Evolutionary conservation across 768 basidiomycete genomes (phyloP).

Genomic region (Coprinopsis cinerea): DNA sequence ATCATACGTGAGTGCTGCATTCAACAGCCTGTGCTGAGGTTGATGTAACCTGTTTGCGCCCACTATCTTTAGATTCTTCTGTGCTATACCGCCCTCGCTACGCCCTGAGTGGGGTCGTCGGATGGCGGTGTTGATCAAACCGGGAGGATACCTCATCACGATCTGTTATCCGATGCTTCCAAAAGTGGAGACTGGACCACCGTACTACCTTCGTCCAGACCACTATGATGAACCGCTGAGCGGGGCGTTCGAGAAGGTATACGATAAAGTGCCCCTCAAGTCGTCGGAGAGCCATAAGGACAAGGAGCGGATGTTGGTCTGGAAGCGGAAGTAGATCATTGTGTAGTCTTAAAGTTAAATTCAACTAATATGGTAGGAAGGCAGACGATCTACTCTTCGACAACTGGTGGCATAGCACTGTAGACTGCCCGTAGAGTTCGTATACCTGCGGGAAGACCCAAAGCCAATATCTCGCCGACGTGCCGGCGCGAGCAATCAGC

Average conservation of each 20-base stretch:
- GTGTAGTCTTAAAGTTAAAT: no score
- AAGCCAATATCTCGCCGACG: no score
- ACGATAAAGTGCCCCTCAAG: conserved; percentile 44
- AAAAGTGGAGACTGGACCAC: conserved; percentile 45
- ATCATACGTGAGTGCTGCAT: conserved; percentile 47
- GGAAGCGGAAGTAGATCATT: conserved; percentile 30
- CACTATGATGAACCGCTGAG: conserved; percentile 49
- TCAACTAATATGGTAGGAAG: no score
- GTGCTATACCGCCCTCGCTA: conserved; percentile 54
- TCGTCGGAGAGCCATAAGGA: conserved; percentile 36
- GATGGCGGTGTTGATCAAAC: conserved; percentile 49
- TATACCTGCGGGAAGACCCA: no score
- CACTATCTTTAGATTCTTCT: conserved; percentile 50
- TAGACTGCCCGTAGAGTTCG: no score
- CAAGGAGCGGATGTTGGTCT: conserved; percentile 49
- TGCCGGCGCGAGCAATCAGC: no score
- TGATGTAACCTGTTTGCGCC: background rate
- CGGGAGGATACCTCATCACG: conserved; percentile 59
- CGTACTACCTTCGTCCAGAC: conserved; percentile 53
- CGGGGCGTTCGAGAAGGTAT: conserved; percentile 44
- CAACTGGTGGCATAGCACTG: no score
- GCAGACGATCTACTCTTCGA: no score
- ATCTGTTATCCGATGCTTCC: conserved; percentile 52
- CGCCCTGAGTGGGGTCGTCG: conserved; percentile 53
- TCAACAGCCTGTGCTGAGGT: background rate